phyloP scores from a whole-genome alignment of 2,329 filamentous ascomycete genomes.

The Fusarium scirpi region DNA sequence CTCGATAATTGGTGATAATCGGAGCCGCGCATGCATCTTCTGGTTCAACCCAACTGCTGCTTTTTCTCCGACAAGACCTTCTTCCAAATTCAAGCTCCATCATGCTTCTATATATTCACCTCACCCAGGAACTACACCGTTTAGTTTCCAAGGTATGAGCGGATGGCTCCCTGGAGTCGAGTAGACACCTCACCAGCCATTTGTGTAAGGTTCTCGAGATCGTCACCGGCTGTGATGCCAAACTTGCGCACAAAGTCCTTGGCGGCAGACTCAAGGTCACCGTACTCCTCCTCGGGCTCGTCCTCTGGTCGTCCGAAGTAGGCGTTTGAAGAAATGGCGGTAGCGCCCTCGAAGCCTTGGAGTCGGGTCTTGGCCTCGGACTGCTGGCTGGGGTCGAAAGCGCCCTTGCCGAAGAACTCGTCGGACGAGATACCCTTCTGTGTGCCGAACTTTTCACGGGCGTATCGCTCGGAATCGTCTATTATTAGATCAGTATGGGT shows the following conservation, averaged over 20 bases:
- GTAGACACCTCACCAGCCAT: conserved; percentile 87
- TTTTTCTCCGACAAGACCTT: conserved; percentile 20
- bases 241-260: conserved; percentile 97
- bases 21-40: conserved; percentile 24
- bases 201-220: conserved; percentile 88
- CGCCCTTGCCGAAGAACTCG: conserved; percentile 95
- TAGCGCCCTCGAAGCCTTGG: conserved; percentile 92
- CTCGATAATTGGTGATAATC: conserved; percentile 18
- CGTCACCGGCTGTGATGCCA: conserved; percentile 94
- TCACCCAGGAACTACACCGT: neutral
- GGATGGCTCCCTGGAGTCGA: conserved; percentile 81
- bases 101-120: conserved; percentile 9
- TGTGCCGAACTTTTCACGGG: conserved; percentile 85
- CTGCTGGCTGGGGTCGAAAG: conserved; percentile 83
- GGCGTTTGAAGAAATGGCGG: conserved; percentile 92
- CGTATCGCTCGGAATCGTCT: conserved; percentile 85
- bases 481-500: conserved; percentile 18
- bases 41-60: conserved; percentile 24
- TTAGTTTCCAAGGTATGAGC: conserved; percentile 72
- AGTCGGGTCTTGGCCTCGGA: conserved; percentile 88
- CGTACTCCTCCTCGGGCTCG: conserved; percentile 82
- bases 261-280: conserved; percentile 90
- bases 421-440: conserved; percentile 98
- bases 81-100: conserved; percentile 21
- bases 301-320: conserved; percentile 97